A percentile compares a stretch with the other conserved stretches of the same genome.
These are phyloP conservation scores for Sisymbrium irio DNA, from an alignment of 345 rosid genomes.

Conservation along the genomic window DNA sequence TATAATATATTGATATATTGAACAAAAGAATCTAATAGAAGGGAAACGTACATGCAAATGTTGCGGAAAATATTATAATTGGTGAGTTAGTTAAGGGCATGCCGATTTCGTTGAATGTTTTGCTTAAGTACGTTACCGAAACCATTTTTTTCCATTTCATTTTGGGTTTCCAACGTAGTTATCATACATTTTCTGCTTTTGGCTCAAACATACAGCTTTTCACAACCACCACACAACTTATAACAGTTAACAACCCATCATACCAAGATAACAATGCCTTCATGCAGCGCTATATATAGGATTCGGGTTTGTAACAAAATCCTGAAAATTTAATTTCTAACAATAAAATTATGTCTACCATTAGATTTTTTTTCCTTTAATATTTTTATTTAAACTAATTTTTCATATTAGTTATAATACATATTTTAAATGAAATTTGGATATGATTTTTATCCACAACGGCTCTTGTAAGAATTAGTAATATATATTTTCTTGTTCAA, in stretches of 20 bases:
- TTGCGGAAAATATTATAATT: slow-evolving; percentile 33
- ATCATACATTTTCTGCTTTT: slow-evolving; percentile 32
- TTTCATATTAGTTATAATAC: neutral
- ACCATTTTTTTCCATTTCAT: neutral
- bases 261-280: slow-evolving; percentile 3
- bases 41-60: slow-evolving; percentile 36
- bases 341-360: neutral
- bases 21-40: slow-evolving; percentile 25
- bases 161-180: neutral
- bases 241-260: slow-evolving; percentile 19
- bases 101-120: slow-evolving; percentile 31
- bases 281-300: neutral
- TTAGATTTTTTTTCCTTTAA: neutral
- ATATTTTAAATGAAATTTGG: neutral
- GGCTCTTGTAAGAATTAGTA: neutral
- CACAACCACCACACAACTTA: slow-evolving; percentile 28
- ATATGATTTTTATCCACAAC: neutral
- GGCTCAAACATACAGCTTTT: neutral
- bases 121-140: slow-evolving; percentile 14
- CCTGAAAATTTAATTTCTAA: neutral
- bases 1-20: neutral
- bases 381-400: neutral
- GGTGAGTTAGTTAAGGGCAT: slow-evolving; percentile 31
- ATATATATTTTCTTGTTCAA: neutral
- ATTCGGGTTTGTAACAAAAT: neutral